Percentiles rank a stretch among this genome's conserved stretches.
These are phyloP conservation scores for Suhomyces prunicola DNA, from an alignment of 805 yeast species.

Conservation along the genomic window DNA sequence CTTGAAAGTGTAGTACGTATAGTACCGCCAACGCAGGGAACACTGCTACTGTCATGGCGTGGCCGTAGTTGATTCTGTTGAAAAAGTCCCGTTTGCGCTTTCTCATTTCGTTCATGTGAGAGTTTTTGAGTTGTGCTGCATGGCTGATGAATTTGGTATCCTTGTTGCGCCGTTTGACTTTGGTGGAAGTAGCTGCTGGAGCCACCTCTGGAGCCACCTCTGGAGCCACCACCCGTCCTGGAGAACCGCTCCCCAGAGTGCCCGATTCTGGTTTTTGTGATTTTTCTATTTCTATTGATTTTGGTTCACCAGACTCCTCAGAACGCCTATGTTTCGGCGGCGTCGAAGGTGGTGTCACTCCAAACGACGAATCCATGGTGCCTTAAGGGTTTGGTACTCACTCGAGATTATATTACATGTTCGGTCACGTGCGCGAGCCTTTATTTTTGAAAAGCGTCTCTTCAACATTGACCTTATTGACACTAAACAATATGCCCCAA, in stretches of 20 bases:
- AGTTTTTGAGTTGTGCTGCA: slow-evolving; percentile 24
- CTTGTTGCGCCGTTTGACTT: slow-evolving; percentile 22
- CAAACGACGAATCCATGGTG: background rate
- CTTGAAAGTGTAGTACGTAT: slow-evolving; percentile 19
- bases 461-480: too few relatives aligned
- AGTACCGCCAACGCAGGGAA: slow-evolving; percentile 30
- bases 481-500: slow-evolving; percentile 14
- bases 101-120: slow-evolving; percentile 32
- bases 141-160: slow-evolving; percentile 11
- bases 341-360: background rate
- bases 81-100: slow-evolving; percentile 35
- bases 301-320: background rate
- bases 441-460: too few relatives aligned
- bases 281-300: too few relatives aligned
- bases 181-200: slow-evolving; percentile 2
- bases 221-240: too few relatives aligned
- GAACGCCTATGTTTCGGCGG: background rate
- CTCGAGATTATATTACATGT: too few relatives aligned
- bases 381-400: too few relatives aligned
- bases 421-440: background rate
- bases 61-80: slow-evolving; percentile 34
- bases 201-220: too few relatives aligned
- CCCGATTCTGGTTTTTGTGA: background rate
- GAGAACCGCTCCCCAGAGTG: too few relatives aligned
- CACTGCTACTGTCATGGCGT: slow-evolving; percentile 31